Conservation (phyloP, 192 early-diverging fungal genomes). For the Rhizophagus sp. region DNA sequence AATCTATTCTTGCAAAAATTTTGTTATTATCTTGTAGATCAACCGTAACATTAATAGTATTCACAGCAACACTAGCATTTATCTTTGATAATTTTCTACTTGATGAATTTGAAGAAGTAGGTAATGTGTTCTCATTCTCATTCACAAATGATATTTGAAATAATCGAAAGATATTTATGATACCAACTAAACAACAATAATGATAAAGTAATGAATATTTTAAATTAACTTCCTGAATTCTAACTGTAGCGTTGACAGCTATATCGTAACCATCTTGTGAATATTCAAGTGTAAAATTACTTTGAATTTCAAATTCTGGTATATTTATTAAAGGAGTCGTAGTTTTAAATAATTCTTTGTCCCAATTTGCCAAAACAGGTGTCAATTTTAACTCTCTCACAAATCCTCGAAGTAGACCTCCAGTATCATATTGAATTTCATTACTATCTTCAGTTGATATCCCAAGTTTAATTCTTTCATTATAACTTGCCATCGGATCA, state of each 20-base stretch:
- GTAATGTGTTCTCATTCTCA: background rate
- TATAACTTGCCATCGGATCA: constrained; percentile 12
- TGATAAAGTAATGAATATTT: constrained; percentile 29
- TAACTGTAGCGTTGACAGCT: background rate
- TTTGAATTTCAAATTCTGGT: constrained; percentile 6
- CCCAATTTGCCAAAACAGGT: constrained; percentile 17
- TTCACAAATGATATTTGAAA: background rate
- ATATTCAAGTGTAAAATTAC: background rate
- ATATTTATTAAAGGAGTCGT: constrained; percentile 19
- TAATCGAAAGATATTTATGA: background rate
- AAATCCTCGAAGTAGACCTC: constrained; percentile 8
- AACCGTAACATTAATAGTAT: constrained; percentile 28
- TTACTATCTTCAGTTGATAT: background rate
- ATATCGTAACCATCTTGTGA: background rate
- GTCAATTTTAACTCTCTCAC: constrained; percentile 2
- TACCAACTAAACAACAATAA: constrained; percentile 26
- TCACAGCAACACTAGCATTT: constrained; percentile 15
- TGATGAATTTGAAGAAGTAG: background rate
- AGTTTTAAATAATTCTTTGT: constrained; percentile 10
- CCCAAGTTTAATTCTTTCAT: constrained; percentile 11
- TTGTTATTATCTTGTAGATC: constrained; percentile 22
- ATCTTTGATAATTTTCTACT: background rate
- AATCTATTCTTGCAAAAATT: constrained; percentile 35
- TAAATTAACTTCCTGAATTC: constrained; percentile 4
- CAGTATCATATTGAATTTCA: constrained; percentile 2